Evolutionary conservation across 805 yeast species (phyloP), one percentile per base, ranked within the genome.

Genomic region (Candida silvicultrix): DNA sequence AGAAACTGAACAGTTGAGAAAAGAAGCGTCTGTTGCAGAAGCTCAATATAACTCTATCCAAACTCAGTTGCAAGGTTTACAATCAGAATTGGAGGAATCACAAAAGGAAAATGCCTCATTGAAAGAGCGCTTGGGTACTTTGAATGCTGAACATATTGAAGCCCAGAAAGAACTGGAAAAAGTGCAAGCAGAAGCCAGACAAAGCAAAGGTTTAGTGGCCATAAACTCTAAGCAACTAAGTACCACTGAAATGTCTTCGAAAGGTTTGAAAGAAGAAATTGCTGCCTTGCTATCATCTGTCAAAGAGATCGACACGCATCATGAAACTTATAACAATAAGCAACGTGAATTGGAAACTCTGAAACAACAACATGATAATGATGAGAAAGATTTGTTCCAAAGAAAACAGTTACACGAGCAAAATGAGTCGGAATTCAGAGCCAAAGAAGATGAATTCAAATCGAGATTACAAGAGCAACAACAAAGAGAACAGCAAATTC

Each of bases 11-110:
- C 74, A 78, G 37, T 68, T 89, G 53, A 71, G 84, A 54, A 79
- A 86, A 45, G 90, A 88, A 55, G 71, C 87, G 1, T 77, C 88
- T 0, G 74, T 86, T 38, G 76, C 85, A 2, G 96, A 89, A 62
- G 95, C 95, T 11, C 84, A 78, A 55, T 76, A 77, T 56, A 84
- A 86, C 62, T 80, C 85, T 5, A 74, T 83, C 41, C 85, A 87
- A 49, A 62, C 79, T 0, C 80, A 84, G 51, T 70, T 84, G 51
- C 80, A 78, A 52, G 77, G 76, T 40, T 67, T 82, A 44, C 85
- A 84, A 55, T 60, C 73, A 5, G 73, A 75, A 18, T 70, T 83
- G 40, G 87, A 83, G 45, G 77, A 75, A 42, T 74, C 84, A n/a
- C 90, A 86, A 65, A 76, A 78, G 57, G 77, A 78, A 54, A 87